Percentiles rank a stretch among this genome's conserved stretches.
Conservation (phyloP, 495 filamentous ascomycete genomes). For the Xylaria telfairii region DNA sequence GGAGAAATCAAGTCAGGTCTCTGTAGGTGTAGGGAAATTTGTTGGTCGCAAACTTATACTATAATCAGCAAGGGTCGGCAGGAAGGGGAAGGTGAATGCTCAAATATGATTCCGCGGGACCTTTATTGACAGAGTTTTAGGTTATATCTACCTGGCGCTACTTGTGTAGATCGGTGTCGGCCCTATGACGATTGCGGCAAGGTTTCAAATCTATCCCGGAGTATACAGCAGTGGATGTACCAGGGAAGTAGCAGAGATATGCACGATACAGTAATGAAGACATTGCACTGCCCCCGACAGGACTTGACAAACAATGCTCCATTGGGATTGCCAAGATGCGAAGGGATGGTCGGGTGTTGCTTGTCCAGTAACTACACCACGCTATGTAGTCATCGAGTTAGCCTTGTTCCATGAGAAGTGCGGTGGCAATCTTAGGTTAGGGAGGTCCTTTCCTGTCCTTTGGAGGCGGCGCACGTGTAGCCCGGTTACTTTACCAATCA, state of each 20-base stretch:
- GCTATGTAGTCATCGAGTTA: background rate
- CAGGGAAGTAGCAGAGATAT: background rate
- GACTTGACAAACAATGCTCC: background rate
- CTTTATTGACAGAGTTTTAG: background rate
- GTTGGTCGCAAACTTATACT: background rate
- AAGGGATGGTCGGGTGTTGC: background rate
- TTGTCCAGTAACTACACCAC: background rate
- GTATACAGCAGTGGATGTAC: conserved; percentile 3
- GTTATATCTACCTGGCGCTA: background rate
- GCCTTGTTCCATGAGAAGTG: background rate
- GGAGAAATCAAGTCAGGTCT: background rate
- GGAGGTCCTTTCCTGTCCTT: background rate
- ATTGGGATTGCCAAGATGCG: conserved; percentile 15
- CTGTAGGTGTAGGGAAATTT: background rate
- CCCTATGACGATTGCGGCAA: conserved; percentile 22
- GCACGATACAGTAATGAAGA: conserved; percentile 17
- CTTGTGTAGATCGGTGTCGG: background rate
- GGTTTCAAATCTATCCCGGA: too few relatives aligned
- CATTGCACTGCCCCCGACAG: conserved; percentile 19
- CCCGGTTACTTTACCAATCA: background rate
- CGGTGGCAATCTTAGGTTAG: conserved; percentile 12
- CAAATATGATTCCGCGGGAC: background rate
- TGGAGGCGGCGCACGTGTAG: background rate
- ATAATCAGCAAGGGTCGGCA: background rate
- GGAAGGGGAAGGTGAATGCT: conserved; percentile 5